These are phyloP conservation scores for Plicaturopsis crispa DNA, from an alignment of 768 basidiomycete genomes.

Conservation along the genomic window DNA sequence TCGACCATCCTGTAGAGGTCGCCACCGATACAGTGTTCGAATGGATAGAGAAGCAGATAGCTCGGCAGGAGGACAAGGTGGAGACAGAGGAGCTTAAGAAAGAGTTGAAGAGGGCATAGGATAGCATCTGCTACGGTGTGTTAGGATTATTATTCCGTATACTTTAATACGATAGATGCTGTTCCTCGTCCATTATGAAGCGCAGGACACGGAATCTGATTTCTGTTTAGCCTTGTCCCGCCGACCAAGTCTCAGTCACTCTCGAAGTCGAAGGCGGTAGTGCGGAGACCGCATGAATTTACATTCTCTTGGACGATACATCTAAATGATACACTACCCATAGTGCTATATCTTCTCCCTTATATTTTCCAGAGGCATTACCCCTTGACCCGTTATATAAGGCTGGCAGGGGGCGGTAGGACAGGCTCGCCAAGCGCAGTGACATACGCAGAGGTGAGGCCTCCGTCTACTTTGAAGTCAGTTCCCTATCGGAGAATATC, in stretches of 20 bases:
- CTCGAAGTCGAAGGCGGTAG: no score
- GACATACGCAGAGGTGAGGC: constrained; percentile 87
- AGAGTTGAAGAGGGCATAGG: no score
- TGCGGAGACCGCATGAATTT: no score
- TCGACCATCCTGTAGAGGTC: constrained; percentile 73
- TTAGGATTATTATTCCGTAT: no score
- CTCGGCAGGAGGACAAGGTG: constrained; percentile 31
- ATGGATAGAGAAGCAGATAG: constrained; percentile 55
- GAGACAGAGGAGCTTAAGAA: no score
- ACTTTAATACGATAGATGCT: no score
- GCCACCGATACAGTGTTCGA: constrained; percentile 62
- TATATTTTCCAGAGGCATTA: not conserved
- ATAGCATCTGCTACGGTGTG: no score
- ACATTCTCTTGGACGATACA: no score
- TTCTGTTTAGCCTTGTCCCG: no score
- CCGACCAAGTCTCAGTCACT: no score
- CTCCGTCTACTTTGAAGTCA: constrained; percentile 96
- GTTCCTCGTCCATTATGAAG: no score
- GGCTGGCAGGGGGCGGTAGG: constrained; percentile 63
- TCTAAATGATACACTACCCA: not conserved
- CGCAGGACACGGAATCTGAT: no score
- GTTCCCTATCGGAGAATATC: constrained; percentile 45
- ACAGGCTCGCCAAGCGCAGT: constrained; percentile 76
- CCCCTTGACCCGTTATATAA: constrained; percentile 25
- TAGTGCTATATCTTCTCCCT: not conserved